Base-by-base conservation (phyloP, 2,329 filamentous ascomycete genomes). In the Scleromitrula shiraiana region DNA sequence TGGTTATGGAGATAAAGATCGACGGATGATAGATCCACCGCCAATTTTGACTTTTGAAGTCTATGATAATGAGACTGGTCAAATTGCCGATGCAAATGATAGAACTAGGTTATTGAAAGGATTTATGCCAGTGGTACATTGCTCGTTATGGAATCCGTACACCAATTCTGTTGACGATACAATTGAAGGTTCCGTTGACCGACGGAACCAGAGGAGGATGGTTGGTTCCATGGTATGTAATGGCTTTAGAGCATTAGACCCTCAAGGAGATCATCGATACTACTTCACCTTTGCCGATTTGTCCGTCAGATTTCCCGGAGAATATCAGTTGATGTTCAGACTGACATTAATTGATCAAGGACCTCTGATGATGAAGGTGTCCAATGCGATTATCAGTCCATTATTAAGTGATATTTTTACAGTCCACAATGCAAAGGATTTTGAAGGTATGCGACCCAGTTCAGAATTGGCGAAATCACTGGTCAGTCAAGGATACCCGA, bases 261-360 rank as follows among this genome's bases (percentile, higher is more conserved):
- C 91, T 59, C 72, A 80, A 45, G 79, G 80, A 45, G 67, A 77
- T 19, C 83, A 88, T 53, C 86, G 87, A 1, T 88, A 83, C 60
- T 93, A 91, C 70, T 93, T 91, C 65, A 88, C 85, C 63, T 93
- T 93, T 62, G 83, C 85, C 0, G 87, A 93, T 62, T 72, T 93
- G 17, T 89, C 84, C 4, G 88, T 85, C 62, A 78, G 87, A 27
- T 89, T 83, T 0, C 81, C 86, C 1, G 87, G 87, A 17, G 71
- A 72, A n/a, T 93, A 86, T 64, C 75, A 84, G 15, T 74, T 93
- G 46, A 80, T 78, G 39, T 91, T 93, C 64, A 78, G 78, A 30
- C 71, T 91, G 19, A 78, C 89, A 60, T 77, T 85, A 51, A 75
- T 91, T 2, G 40, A 75, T 80, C 65, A 68, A 69, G 12, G 74